These are phyloP conservation scores for Ophiosphaerella korrae DNA, from an alignment of 2,329 filamentous ascomycete genomes.

Conservation along the genomic window DNA sequence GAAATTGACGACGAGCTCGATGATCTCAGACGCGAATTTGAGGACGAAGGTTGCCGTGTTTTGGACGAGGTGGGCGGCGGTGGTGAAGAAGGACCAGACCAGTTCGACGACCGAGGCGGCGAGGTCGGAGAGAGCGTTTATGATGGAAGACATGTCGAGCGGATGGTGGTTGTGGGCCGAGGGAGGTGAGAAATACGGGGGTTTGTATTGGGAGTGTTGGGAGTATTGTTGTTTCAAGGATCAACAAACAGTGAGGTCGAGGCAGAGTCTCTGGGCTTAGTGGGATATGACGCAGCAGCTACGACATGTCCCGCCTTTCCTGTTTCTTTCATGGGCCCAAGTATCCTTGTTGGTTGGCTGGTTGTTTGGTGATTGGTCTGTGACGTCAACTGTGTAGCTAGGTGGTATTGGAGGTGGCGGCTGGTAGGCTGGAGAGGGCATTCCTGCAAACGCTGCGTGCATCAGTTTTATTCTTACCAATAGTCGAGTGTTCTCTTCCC, in stretches of 20 bases:
- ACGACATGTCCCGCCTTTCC: conserved; percentile 20
- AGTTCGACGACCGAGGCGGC: conserved; percentile 40
- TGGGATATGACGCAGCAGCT: conserved; percentile 25
- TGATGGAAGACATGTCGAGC: conserved; percentile 35
- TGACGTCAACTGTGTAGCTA: conserved; percentile 26
- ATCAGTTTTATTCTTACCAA: too few species aligned
- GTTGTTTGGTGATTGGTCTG: conserved; percentile 23
- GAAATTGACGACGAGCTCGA: conserved; percentile 41
- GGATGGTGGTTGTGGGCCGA: background rate
- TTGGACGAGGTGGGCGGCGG: conserved; percentile 37
- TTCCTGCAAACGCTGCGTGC: too few species aligned
- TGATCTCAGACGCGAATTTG: conserved; percentile 30
- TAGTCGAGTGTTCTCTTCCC: too few species aligned
- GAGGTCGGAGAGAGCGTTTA: conserved; percentile 40
- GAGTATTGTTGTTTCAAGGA: too few species aligned
- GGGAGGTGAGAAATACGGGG: too few species aligned
- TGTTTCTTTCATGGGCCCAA: conserved; percentile 8
- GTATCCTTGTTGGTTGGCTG: conserved; percentile 8
- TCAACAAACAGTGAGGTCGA: too few species aligned
- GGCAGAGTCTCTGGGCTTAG: background rate
- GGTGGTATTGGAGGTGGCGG: background rate
- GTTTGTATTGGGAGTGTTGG: too few species aligned
- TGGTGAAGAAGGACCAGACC: conserved; percentile 44
- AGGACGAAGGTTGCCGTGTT: conserved; percentile 35
- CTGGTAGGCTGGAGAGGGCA: too few species aligned